A percentile compares a stretch with the other conserved stretches of the same genome.
These are phyloP conservation scores for Echites panduratus DNA, from an alignment of 257 asterid species.

Conservation along the genomic window DNA sequence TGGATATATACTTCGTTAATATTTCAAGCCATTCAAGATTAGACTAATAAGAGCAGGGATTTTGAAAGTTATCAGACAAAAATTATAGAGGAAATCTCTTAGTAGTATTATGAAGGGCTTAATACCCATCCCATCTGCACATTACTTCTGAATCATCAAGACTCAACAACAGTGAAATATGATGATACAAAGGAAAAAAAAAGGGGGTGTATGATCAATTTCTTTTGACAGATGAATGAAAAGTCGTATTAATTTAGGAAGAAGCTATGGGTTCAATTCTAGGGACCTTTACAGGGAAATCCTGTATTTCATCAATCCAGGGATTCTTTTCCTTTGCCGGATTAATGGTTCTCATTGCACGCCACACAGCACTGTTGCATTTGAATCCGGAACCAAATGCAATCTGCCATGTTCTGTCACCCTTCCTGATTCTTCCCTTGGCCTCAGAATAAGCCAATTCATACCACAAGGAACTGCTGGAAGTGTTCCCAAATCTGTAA, in stretches of 20 bases:
- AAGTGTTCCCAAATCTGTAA: slow-evolving; percentile 41
- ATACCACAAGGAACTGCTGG: slow-evolving; percentile 49
- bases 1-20: too few relatives aligned
- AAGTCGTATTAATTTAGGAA: slow-evolving; percentile 14
- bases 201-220: background rate
- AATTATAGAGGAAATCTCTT: too few relatives aligned
- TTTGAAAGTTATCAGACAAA: too few relatives aligned
- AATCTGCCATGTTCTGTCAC: slow-evolving; percentile 49
- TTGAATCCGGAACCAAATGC: slow-evolving; percentile 56
- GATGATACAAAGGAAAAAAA: too few relatives aligned
- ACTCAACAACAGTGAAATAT: too few relatives aligned
- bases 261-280: slow-evolving; percentile 18
- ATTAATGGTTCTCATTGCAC: slow-evolving; percentile 37
- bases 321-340: slow-evolving; percentile 46
- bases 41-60: too few relatives aligned
- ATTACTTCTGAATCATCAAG: too few relatives aligned
- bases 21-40: too few relatives aligned
- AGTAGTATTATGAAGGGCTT: too few relatives aligned
- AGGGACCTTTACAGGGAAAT: slow-evolving; percentile 44
- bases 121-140: too few relatives aligned
- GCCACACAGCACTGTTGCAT: slow-evolving; percentile 51
- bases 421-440: slow-evolving; percentile 42
- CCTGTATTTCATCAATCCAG: slow-evolving; percentile 50
- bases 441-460: slow-evolving; percentile 47
- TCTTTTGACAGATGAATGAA: too few relatives aligned